These are phyloP conservation scores for Kuraishia molischiana DNA, from an alignment of 805 yeast species.

Conservation along the genomic window DNA sequence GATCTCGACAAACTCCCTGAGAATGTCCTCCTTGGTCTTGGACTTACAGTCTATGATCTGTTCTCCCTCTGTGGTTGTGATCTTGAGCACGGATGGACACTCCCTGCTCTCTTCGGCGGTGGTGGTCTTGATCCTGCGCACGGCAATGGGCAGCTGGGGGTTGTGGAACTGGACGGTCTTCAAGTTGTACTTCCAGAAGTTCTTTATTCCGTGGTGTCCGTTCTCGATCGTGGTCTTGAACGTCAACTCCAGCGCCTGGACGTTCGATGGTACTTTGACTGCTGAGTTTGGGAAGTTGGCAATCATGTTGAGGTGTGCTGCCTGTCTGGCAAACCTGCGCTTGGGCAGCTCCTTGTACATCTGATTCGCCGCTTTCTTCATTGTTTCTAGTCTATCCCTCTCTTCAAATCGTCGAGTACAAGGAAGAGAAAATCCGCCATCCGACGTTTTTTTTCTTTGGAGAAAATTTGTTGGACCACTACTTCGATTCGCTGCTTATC, in stretches of 20 bases:
- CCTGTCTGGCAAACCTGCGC: conserved; percentile 35
- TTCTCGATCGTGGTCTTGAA: conserved; percentile 36
- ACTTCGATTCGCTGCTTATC: not conserved
- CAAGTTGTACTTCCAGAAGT: conserved; percentile 65
- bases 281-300: conserved; percentile 38
- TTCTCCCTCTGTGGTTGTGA: conserved; percentile 24
- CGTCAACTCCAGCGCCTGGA: conserved; percentile 37
- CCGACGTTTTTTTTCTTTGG: not conserved
- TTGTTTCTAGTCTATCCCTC: conserved; percentile 1
- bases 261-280: conserved; percentile 23
- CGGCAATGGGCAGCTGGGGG: conserved; percentile 54
- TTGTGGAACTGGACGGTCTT: conserved; percentile 80
- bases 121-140: conserved; percentile 39
- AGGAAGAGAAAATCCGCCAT: not conserved
- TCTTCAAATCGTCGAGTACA: not conserved
- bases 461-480: no score
- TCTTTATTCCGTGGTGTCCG: conserved; percentile 61
- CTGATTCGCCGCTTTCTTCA: conserved; percentile 2
- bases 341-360: conserved; percentile 25
- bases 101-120: conserved; percentile 30
- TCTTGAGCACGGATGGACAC: conserved; percentile 36
- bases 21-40: conserved; percentile 39
- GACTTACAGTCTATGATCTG: conserved; percentile 43
- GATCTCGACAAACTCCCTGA: conserved; percentile 40
- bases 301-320: conserved; percentile 37